Evolutionary conservation across 495 filamentous ascomycete genomes (phyloP), one percentile per base, ranked within the genome.

Genomic region (Pyrenula massariospora): DNA sequence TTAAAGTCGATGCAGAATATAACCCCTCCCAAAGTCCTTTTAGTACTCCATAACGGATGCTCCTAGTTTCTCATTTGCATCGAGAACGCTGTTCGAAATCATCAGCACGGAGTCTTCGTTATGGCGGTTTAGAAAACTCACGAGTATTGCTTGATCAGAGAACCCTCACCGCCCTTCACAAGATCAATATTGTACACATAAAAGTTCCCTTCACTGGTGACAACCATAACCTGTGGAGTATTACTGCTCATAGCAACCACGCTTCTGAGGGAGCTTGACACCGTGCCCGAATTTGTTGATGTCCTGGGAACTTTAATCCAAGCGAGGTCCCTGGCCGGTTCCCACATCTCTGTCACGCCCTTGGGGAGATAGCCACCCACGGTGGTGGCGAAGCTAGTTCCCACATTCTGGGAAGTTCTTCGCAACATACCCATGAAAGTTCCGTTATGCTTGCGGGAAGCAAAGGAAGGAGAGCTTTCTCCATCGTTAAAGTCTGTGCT

Each of bases 341-440:
- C 94, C 89, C 89, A 96, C 80, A 97, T 96, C 70, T 97, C 90
- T 22, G 90, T 90, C 3, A 98, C 91, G 0, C 90, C 86, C 62
- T 83, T 85, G 1, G 93, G 93, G 8, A 98, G 77, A 63, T 98
- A 98, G 0, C 89, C 88, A 2, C 90, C 92, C 19, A 95, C 86
- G 24, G 85, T 87, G 10, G 89, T 88, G 22, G 88, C 94, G 56
- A 97, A 85, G 21, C 82, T 86, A 56, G 87, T 91, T n/a, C 90
- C 87, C 62, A 96, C 89, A 58, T 89, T 87, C 66, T 97, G 94
- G 3, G 93, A 97, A 2, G 92, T 94, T n/a, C 93, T 83, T n/a
- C 93, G 83, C 10, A 98, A 81, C 73, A 97, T 91, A 56, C 85
- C 89, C 61, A 91, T 85, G 63, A 97, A 79, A 15, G 86, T 89